Conservation (phyloP, 2,329 filamentous ascomycete species). For the Rhynchosporium graminicola region DNA sequence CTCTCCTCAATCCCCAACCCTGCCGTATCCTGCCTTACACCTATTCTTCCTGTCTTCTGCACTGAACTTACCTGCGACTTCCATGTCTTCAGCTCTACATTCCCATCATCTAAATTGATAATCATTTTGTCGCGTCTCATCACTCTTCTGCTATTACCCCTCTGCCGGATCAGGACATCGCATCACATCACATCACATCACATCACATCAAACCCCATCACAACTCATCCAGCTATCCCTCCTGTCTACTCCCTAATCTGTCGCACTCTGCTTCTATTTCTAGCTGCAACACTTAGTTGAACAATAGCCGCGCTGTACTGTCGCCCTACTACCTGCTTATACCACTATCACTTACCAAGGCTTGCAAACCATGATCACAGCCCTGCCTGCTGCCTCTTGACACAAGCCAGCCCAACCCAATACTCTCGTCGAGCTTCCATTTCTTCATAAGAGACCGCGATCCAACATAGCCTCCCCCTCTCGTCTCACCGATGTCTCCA, state of each 20-base stretch:
- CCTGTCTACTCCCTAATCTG: background rate
- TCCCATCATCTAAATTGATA: slow-evolving; percentile 14
- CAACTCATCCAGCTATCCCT: no score
- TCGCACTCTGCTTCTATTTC: slow-evolving; percentile 18
- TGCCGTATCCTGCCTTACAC: slow-evolving; percentile 5
- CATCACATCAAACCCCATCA: background rate
- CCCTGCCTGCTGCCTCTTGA: slow-evolving; percentile 32
- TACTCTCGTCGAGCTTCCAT: slow-evolving; percentile 5
- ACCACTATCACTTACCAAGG: slow-evolving; percentile 24
- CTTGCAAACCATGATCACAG: slow-evolving; percentile 36
- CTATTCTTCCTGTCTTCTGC: background rate
- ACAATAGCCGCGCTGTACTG: slow-evolving; percentile 22
- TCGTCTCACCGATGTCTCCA: slow-evolving; percentile 39
- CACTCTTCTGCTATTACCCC: background rate
- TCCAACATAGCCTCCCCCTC: slow-evolving; percentile 37
- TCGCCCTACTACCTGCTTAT: slow-evolving; percentile 10
- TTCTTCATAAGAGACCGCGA: slow-evolving; percentile 28
- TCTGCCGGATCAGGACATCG: slow-evolving; percentile 1
- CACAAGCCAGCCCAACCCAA: slow-evolving; percentile 17
- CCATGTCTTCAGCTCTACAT: slow-evolving; percentile 3
- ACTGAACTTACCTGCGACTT: background rate
- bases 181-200: background rate
- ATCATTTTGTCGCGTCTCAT: slow-evolving; percentile 6
- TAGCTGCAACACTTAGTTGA: slow-evolving; percentile 11
- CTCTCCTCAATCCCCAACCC: slow-evolving; percentile 8